Evolutionary conservation across 306 rosid genomes (phyloP).

Genomic region (Begonia masoniana): DNA sequence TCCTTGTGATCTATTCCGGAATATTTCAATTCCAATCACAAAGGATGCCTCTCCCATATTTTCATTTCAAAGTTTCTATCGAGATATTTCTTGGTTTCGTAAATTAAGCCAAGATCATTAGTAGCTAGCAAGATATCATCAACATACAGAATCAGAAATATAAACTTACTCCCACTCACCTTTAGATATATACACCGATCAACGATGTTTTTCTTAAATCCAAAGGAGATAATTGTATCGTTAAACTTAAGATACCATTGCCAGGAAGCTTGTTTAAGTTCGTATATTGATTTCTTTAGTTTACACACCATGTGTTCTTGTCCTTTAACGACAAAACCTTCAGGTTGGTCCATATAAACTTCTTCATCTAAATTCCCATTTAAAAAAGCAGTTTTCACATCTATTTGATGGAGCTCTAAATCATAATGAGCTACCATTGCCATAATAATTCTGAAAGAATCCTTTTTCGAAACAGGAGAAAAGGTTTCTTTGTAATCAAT

Average conservation of each 20-base stretch:
- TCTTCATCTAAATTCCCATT: not conserved
- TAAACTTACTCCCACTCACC: too few species aligned
- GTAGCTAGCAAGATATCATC: too few species aligned
- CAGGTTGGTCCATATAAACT: not conserved
- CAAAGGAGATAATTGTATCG: not conserved
- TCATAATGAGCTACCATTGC: not conserved
- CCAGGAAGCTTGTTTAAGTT: not conserved
- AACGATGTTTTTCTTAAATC: not conserved
- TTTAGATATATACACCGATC: not conserved
- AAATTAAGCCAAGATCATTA: too few species aligned
- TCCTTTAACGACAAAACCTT: not conserved
- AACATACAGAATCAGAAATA: too few species aligned
- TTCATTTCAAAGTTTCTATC: too few species aligned
- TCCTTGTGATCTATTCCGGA: too few species aligned
- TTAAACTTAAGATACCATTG: not conserved
- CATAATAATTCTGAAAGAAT: not conserved
- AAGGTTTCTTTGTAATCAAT: not conserved
- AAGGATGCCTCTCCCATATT: too few species aligned
- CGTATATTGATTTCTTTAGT: not conserved
- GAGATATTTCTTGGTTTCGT: too few species aligned
- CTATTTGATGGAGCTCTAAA: conserved; percentile 1
- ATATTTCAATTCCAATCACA: too few species aligned
- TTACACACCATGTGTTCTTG: too few species aligned
- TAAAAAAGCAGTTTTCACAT: not conserved
- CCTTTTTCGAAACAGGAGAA: not conserved